These are phyloP conservation scores for Tolypocladium paradoxum DNA, from an alignment of 2,329 filamentous ascomycete species.

Conservation along the genomic window DNA sequence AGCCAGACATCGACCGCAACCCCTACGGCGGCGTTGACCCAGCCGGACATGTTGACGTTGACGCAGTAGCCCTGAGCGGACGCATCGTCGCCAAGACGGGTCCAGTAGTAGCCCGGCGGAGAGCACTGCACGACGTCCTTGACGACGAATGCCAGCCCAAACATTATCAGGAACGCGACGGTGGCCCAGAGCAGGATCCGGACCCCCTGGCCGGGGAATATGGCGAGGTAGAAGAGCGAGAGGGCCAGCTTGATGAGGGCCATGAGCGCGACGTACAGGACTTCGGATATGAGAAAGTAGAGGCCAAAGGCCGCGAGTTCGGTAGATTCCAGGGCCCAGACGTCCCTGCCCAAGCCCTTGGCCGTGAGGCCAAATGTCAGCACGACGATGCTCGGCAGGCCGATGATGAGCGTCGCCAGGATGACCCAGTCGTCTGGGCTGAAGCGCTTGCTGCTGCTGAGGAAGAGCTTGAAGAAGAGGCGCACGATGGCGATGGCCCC, in stretches of 20 bases:
- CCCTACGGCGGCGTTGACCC: background rate
- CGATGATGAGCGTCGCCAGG: background rate
- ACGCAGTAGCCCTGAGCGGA: background rate
- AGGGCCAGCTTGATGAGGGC: conserved; percentile 1
- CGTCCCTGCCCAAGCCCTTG: background rate
- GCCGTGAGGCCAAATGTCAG: background rate
- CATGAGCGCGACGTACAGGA: background rate
- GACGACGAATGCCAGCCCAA: background rate
- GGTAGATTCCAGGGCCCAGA: background rate
- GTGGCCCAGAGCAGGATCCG: conserved; percentile 1
- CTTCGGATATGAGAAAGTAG: background rate
- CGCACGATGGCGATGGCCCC: background rate
- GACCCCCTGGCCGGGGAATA: background rate
- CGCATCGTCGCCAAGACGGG: background rate
- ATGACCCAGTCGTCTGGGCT: background rate
- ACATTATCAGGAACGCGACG: background rate
- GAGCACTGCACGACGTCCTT: background rate
- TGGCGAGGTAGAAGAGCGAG: conserved; percentile 2
- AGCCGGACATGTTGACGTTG: background rate
- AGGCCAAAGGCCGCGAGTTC: background rate
- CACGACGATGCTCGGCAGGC: background rate
- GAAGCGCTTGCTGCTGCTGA: background rate
- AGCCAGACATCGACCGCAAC: background rate
- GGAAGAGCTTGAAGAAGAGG: background rate
- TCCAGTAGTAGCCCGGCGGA: background rate